A percentile compares a stretch with the other conserved stretches of the same genome.
phyloP scores from a whole-genome alignment of 2,329 filamentous ascomycete genomes.

The Chrysosporium keratinophilum region DNA sequence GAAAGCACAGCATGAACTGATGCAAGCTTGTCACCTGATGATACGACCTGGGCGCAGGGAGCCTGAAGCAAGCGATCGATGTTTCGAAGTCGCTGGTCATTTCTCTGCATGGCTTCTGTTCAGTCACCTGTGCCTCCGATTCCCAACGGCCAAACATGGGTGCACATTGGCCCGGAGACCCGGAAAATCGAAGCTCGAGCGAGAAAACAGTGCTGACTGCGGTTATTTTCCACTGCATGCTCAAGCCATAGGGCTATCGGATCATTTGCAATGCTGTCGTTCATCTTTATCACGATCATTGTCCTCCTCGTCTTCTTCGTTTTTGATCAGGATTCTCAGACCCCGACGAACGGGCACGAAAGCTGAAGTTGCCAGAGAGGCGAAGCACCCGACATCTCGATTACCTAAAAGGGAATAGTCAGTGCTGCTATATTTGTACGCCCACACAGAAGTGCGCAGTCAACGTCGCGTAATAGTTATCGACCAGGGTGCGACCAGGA shows the following conservation, averaged over 20 bases:
- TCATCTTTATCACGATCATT: too few relatives aligned
- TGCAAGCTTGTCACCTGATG: constrained; percentile 3
- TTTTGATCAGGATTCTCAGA: too few relatives aligned
- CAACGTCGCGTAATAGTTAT: too few relatives aligned
- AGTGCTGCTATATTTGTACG: not conserved
- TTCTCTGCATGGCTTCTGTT: not conserved
- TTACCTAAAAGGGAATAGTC: constrained; percentile 6
- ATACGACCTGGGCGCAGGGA: not conserved
- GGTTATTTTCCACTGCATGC: not conserved
- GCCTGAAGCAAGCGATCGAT: not conserved
- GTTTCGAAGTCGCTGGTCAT: not conserved
- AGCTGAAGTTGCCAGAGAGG: not conserved
- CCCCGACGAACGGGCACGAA: too few relatives aligned
- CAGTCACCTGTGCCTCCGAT: not conserved
- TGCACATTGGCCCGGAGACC: not conserved
- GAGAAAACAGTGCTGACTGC: not conserved
- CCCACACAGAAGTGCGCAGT: too few relatives aligned
- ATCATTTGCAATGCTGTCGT: too few relatives aligned
- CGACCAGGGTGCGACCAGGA: too few relatives aligned
- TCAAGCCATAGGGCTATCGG: not conserved
- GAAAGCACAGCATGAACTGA: constrained; percentile 1
- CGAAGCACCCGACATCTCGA: constrained; percentile 2
- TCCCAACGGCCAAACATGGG: constrained; percentile 1
- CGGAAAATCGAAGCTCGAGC: not conserved
- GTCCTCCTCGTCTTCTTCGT: too few relatives aligned